Evolutionary conservation across 495 filamentous ascomycete species (phyloP), one percentile per base, ranked within the genome.

Genomic region (Aspergillus campestris): DNA sequence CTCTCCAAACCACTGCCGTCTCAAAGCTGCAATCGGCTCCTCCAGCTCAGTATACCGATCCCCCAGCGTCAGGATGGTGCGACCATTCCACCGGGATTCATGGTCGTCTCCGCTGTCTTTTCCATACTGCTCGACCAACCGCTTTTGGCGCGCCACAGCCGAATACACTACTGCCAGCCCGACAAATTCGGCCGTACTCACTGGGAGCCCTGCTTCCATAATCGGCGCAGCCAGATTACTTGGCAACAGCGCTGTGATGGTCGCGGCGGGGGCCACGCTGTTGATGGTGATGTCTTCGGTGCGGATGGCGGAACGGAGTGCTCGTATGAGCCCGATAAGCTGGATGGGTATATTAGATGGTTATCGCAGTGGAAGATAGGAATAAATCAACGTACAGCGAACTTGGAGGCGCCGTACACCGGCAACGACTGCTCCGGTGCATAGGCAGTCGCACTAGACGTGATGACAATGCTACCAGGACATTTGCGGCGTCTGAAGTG

Each of bases 31-130:
- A 8, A 56, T 33, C 4, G 58, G 45, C 36, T 58, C 60, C 46
- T 67, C 62, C 2, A 64, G 13, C 51, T 67, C 64, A 5, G 56
- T 59, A 35, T 58, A 64, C 2, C n/a, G 45, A 15, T 64, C 56
- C 3, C 60, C 62, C 31, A 65, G 36, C 5, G 58, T 61, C 38
- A 64, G 18, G 29, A 65, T 61, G 4, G 52, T 47, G 32, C 61
- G 46, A 9, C 61, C 61, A 42, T 67, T 67, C 59, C 61, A 65
- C 8, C 57, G 33, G 2, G 39, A 30, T 24, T 52, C 27, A n/a
- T 13, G 9, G 4, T 44, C 31, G 8, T 7, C 27, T 15, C 24
- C 36, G 3, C 12, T 15, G 12, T 38, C 36, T 6, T 38, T 38
- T 1, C 36, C 36, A 14, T 59, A 57, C 4, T 40, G 9, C 35